Evolutionary conservation across 352 stramenopile species (phyloP).

Genomic region (Blastocystis sp.): DNA sequence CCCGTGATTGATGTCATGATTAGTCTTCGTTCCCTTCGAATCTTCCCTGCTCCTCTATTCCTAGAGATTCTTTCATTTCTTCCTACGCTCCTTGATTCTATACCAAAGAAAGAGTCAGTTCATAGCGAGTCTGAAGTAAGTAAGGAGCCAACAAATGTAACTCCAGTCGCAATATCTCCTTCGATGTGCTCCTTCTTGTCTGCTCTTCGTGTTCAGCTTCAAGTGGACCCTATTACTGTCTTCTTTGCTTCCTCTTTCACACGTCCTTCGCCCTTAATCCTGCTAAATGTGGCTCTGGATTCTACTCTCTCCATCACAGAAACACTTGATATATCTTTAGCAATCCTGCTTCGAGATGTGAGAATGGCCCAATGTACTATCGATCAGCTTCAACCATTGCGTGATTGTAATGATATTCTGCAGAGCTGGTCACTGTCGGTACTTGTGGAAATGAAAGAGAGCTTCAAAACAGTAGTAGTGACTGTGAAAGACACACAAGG

Average conservation of each 20-base stretch:
- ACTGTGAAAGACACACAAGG: neutral
- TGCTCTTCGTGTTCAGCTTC: neutral
- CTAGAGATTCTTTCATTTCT: neutral
- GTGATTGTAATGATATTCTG: slow-evolving; percentile 25
- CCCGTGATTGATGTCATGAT: neutral
- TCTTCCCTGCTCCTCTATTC: slow-evolving; percentile 39
- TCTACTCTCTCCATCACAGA: neutral
- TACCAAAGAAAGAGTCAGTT: neutral
- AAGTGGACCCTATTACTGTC: neutral
- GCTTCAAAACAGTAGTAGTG: neutral
- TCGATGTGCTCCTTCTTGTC: neutral
- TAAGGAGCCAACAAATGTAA: neutral
- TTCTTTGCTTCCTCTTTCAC: slow-evolving; percentile 54
- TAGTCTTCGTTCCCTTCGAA: neutral
- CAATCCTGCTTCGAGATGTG: neutral
- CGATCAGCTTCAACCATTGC: neutral
- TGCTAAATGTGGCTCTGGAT: neutral
- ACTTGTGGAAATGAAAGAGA: neutral
- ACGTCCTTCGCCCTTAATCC: neutral
- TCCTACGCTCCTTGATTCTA: neutral
- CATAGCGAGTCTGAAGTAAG: neutral
- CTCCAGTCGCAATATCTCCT: neutral
- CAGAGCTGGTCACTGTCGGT: slow-evolving; percentile 18
- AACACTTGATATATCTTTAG: neutral
- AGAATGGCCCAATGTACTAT: neutral